These are phyloP conservation scores for Diaporthe ilicicola DNA, from an alignment of 2,329 filamentous ascomycete genomes.

Conservation along the genomic window DNA sequence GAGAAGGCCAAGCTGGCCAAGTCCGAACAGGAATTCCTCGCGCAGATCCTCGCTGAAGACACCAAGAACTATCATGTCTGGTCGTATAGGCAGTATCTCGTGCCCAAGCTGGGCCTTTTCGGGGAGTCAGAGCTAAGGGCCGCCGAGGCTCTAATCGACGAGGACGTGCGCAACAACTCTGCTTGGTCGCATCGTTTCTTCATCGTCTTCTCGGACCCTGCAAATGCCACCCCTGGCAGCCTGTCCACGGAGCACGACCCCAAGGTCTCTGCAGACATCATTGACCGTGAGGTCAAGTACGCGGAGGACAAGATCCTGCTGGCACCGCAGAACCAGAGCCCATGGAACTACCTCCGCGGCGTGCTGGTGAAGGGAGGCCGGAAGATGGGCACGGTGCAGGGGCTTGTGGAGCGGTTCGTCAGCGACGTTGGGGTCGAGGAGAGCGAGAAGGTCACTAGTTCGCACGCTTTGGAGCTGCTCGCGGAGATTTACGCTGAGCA, in stretches of 20 bases:
- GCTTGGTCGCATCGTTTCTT: slow-evolving; percentile 98
- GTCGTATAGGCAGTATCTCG: slow-evolving; percentile 85
- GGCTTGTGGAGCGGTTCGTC: slow-evolving; percentile 62
- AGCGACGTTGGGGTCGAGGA: slow-evolving; percentile 52
- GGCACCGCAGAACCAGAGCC: slow-evolving; percentile 92
- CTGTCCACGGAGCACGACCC: slow-evolving; percentile 62
- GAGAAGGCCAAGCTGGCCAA: slow-evolving; percentile 65
- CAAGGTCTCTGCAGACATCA: slow-evolving; percentile 66
- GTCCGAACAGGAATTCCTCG: slow-evolving; percentile 79
- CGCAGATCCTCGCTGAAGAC: slow-evolving; percentile 82
- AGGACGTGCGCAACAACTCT: slow-evolving; percentile 93
- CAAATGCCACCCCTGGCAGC: slow-evolving; percentile 53
- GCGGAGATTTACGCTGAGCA: slow-evolving; percentile 72
- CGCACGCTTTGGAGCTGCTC: slow-evolving; percentile 75
- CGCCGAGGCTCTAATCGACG: slow-evolving; percentile 75
- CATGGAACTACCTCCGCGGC: slow-evolving; percentile 91
- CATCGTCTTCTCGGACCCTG: slow-evolving; percentile 78
- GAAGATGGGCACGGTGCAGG: slow-evolving; percentile 52
- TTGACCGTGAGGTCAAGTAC: slow-evolving; percentile 80
- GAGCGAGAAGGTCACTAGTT: slow-evolving; percentile 64
- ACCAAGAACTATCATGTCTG: slow-evolving; percentile 99
- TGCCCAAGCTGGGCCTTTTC: slow-evolving; percentile 72
- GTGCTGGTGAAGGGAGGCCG: slow-evolving; percentile 74
- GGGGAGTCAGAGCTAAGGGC: slow-evolving; percentile 74
- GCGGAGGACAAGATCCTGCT: slow-evolving; percentile 76